These are phyloP conservation scores for Scorias spongiosa DNA, from an alignment of 2,329 filamentous ascomycete genomes.

Conservation along the genomic window DNA sequence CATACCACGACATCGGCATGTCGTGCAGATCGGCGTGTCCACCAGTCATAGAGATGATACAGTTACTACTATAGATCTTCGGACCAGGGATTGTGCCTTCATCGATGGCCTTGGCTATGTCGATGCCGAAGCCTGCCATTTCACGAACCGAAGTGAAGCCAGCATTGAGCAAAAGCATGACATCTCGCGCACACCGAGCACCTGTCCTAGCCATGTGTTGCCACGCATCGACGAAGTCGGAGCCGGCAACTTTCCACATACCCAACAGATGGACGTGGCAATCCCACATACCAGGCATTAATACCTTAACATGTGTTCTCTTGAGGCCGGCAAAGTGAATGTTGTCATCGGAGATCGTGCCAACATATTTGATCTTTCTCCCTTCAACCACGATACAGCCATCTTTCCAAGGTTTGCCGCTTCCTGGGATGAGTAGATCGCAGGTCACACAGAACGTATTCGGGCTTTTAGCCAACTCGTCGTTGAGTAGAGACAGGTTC, in stretches of 20 bases:
- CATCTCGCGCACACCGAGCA: constrained; percentile 27
- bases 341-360: constrained; percentile 8
- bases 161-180: constrained; percentile 27
- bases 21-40: constrained; percentile 34
- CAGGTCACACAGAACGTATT: not conserved
- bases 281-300: constrained; percentile 41
- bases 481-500: not conserved
- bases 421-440: constrained; percentile 33
- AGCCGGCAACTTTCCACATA: constrained; percentile 1
- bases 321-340: not conserved
- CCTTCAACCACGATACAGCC: constrained; percentile 26
- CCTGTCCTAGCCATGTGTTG: constrained; percentile 20
- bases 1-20: constrained; percentile 21
- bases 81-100: constrained; percentile 33
- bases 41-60: constrained; percentile 31
- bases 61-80: constrained; percentile 35
- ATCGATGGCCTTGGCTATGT: constrained; percentile 28
- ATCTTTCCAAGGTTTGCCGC: constrained; percentile 26
- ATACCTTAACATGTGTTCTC: constrained; percentile 21
- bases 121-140: constrained; percentile 32
- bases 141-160: constrained; percentile 40
- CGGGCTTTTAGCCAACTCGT: not conserved
- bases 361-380: constrained; percentile 28
- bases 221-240: constrained; percentile 4
- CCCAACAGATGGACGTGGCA: constrained; percentile 33